These are phyloP conservation scores for Pholiota conissans DNA, from an alignment of 768 basidiomycete genomes.

Conservation along the genomic window DNA sequence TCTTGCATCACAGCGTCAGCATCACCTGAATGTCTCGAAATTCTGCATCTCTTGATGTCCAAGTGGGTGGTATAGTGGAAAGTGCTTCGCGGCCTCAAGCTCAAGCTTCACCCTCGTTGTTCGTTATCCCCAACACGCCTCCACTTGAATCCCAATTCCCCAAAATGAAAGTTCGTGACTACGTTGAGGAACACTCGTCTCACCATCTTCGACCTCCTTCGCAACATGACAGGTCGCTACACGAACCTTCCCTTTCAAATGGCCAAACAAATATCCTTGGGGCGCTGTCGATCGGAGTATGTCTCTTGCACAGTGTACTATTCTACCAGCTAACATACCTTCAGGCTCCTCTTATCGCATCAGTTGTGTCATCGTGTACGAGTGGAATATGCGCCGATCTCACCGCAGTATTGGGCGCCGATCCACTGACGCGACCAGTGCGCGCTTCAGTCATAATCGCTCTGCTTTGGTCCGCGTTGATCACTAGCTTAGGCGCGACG, in stretches of 20 bases:
- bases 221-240: background rate
- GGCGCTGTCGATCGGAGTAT: constrained; percentile 2
- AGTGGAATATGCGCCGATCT: constrained; percentile 3
- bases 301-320: background rate
- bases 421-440: background rate
- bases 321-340: background rate
- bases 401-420: constrained; percentile 1
- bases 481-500: constrained; percentile 2
- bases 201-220: background rate
- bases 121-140: background rate
- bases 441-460: constrained; percentile 2
- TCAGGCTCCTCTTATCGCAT: constrained; percentile 5
- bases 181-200: background rate
- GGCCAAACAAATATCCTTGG: constrained; percentile 2
- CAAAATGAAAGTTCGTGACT: background rate
- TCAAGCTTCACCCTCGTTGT: background rate
- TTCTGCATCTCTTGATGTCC: background rate
- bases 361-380: constrained; percentile 1
- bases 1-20: background rate
- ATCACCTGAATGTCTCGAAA: background rate
- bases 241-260: too few species aligned
- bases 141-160: background rate
- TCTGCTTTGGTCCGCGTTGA: background rate
- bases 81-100: background rate
- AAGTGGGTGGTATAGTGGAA: background rate